A percentile compares a stretch with the other conserved stretches of the same genome.
Conservation (phyloP, 2,329 filamentous ascomycete genomes). For the Phyllosticta citribraziliensis region DNA sequence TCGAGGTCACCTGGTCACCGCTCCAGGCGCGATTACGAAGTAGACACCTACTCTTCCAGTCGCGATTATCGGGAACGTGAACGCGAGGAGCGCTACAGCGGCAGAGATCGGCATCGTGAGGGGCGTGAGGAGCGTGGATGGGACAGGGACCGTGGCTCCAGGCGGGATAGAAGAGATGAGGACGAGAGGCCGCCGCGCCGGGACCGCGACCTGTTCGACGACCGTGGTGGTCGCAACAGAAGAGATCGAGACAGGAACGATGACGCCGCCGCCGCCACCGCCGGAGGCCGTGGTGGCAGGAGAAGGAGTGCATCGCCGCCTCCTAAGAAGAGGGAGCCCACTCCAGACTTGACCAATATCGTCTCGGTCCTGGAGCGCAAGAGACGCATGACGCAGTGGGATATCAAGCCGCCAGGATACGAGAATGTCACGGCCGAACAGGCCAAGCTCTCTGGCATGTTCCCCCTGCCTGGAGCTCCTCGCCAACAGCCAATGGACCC, state of each 20-base stretch:
- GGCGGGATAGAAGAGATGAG: slow-evolving; percentile 20
- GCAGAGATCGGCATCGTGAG: slow-evolving; percentile 47
- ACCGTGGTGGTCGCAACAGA: slow-evolving; percentile 38
- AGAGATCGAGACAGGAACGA: slow-evolving; percentile 28
- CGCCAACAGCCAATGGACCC: slow-evolving; percentile 94
- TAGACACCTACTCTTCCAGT: slow-evolving; percentile 85
- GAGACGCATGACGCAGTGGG: slow-evolving; percentile 94
- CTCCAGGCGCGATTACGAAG: slow-evolving; percentile 61
- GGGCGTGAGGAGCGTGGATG: slow-evolving; percentile 43
- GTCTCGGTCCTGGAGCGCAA: slow-evolving; percentile 76
- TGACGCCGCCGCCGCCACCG: slow-evolving; percentile 23
- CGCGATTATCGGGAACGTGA: slow-evolving; percentile 87
- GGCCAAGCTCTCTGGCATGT: slow-evolving; percentile 97
- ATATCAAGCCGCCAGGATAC: slow-evolving; percentile 97
- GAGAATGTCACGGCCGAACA: slow-evolving; percentile 98
- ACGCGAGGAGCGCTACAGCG: slow-evolving; percentile 82
- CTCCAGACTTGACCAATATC: slow-evolving; percentile 83
- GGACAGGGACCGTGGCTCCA: slow-evolving; percentile 53
- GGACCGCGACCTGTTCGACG: slow-evolving; percentile 53
- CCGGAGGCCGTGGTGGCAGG: slow-evolving; percentile 44
- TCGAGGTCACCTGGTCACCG: slow-evolving; percentile 78
- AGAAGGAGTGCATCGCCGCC: slow-evolving; percentile 68
- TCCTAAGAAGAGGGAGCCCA: slow-evolving; percentile 86
- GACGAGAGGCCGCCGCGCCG: slow-evolving; percentile 31
- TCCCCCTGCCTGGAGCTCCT: slow-evolving; percentile 89